Conservation (phyloP, 805 yeast genomes). For the Aciculoconidium aculeatum region DNA sequence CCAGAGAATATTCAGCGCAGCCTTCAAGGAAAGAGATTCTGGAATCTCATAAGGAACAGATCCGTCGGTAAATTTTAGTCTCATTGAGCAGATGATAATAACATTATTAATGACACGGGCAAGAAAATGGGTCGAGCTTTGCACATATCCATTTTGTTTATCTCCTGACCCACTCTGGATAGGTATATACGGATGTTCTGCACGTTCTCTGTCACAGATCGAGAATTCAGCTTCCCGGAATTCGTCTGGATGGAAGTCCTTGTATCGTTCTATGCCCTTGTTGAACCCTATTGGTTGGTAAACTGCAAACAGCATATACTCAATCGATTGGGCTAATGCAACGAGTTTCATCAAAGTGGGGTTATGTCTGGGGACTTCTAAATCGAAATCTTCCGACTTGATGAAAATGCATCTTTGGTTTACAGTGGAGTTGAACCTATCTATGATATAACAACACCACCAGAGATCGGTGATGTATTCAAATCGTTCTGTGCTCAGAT, state of each 20-base stretch:
- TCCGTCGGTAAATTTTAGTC: constrained; percentile 20
- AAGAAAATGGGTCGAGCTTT: constrained; percentile 18
- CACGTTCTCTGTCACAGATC: constrained; percentile 16
- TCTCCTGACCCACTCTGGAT: constrained; percentile 6
- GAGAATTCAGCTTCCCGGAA: constrained; percentile 22
- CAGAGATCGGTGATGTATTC: constrained; percentile 22
- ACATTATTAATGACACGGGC: constrained; percentile 24
- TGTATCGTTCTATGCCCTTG: constrained; percentile 12
- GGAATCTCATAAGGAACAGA: constrained; percentile 17
- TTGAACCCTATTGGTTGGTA: constrained; percentile 21
- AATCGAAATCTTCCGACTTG: constrained; percentile 26
- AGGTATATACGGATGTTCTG: constrained; percentile 2
- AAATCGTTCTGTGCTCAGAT: constrained; percentile 5
- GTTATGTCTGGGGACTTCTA: constrained; percentile 24
- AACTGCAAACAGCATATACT: constrained; percentile 18
- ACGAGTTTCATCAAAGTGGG: constrained; percentile 20
- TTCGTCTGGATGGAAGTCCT: constrained; percentile 19
- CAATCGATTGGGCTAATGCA: constrained; percentile 21
- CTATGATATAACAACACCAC: constrained; percentile 31
- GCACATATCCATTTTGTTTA: no score
- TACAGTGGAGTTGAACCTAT: constrained; percentile 25
- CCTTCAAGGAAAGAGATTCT: constrained; percentile 16
- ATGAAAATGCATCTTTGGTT: constrained; percentile 24
- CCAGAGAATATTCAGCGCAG: constrained; percentile 23
- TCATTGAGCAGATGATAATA: constrained; percentile 21